phyloP scores from a whole-genome alignment of 2,329 filamentous ascomycete genomes.

The Cordyceps fumosorosea region DNA sequence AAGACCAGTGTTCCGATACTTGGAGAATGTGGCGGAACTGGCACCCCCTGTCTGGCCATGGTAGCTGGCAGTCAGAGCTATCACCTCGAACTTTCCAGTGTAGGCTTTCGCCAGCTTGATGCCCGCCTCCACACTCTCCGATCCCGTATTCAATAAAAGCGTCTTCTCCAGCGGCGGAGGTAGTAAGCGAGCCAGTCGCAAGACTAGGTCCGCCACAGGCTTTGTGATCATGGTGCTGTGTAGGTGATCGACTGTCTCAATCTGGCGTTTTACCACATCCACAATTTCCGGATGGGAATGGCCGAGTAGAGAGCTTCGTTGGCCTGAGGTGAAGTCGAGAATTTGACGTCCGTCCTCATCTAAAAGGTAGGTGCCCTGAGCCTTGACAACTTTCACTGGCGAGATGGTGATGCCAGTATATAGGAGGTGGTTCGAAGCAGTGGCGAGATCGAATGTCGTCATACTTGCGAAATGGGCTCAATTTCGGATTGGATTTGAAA shows the following conservation, averaged over 20 bases:
- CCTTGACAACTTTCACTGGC: slow-evolving; percentile 35
- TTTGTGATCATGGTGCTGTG: slow-evolving; percentile 47
- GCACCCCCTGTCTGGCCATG: slow-evolving; percentile 54
- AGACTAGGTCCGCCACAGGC: slow-evolving; percentile 47
- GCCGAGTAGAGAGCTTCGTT: slow-evolving; percentile 52
- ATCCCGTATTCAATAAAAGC: slow-evolving; percentile 49
- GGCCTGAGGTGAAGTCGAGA: slow-evolving; percentile 52
- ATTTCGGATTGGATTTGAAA: neutral
- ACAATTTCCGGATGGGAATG: slow-evolving; percentile 54
- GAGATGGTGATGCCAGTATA: slow-evolving; percentile 34
- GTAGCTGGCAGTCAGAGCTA: slow-evolving; percentile 51
- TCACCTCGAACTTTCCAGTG: slow-evolving; percentile 58
- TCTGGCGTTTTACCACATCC: slow-evolving; percentile 39
- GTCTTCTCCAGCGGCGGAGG: slow-evolving; percentile 38
- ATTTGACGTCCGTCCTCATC: slow-evolving; percentile 33
- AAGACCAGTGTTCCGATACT: slow-evolving; percentile 43
- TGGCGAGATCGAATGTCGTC: neutral
- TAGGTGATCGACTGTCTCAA: slow-evolving; percentile 43
- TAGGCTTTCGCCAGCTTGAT: slow-evolving; percentile 57
- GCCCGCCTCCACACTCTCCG: slow-evolving; percentile 51
- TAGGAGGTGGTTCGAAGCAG: slow-evolving; percentile 26
- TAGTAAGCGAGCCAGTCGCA: slow-evolving; percentile 35
- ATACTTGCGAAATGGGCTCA: neutral
- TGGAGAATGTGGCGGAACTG: slow-evolving; percentile 45
- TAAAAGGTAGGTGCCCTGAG: slow-evolving; percentile 40